A percentile compares a stretch with the other conserved stretches of the same genome.
These are phyloP conservation scores for Phytophthora sojae DNA, from an alignment of 352 stramenopile genomes.

Conservation along the genomic window DNA sequence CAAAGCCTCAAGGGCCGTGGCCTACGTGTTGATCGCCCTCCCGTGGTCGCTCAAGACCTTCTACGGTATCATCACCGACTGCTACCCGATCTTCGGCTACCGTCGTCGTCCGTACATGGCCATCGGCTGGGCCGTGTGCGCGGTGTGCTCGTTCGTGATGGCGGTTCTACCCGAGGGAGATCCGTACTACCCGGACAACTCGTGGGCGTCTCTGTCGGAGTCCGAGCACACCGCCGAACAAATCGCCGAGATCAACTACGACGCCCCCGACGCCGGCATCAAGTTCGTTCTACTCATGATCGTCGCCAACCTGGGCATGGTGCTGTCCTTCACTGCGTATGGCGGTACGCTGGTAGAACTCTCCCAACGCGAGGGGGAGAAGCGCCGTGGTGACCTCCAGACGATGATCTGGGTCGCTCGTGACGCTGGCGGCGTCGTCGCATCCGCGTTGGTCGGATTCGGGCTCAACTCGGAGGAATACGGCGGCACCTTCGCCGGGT, in stretches of 20 bases:
- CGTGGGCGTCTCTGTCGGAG: constrained; percentile 37
- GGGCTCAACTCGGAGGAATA: constrained; percentile 67
- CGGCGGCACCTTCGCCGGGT: constrained; percentile 55
- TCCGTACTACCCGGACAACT: constrained; percentile 66
- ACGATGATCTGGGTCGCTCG: constrained; percentile 64
- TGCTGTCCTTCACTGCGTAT: constrained; percentile 58
- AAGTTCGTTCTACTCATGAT: constrained; percentile 69
- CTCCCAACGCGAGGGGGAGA: constrained; percentile 63
- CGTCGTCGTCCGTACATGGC: constrained; percentile 86
- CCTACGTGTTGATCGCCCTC: constrained; percentile 60
- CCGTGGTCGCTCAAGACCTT: constrained; percentile 87
- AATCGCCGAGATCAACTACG: constrained; percentile 53
- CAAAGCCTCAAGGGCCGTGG: too few species aligned
- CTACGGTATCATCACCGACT: constrained; percentile 86
- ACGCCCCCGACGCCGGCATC: constrained; percentile 47
- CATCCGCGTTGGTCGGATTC: constrained; percentile 60
- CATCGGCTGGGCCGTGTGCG: constrained; percentile 63
- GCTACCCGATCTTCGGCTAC: constrained; percentile 85
- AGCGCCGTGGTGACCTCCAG: constrained; percentile 58
- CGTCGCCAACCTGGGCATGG: constrained; percentile 61
- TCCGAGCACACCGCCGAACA: constrained; percentile 47
- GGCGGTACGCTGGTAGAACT: constrained; percentile 66
- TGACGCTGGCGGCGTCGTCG: constrained; percentile 45
- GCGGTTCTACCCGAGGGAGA: constrained; percentile 43
- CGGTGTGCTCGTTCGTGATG: constrained; percentile 48